These are phyloP conservation scores for Exophiala spinifera DNA, from an alignment of 2,329 filamentous ascomycete genomes.

Conservation along the genomic window DNA sequence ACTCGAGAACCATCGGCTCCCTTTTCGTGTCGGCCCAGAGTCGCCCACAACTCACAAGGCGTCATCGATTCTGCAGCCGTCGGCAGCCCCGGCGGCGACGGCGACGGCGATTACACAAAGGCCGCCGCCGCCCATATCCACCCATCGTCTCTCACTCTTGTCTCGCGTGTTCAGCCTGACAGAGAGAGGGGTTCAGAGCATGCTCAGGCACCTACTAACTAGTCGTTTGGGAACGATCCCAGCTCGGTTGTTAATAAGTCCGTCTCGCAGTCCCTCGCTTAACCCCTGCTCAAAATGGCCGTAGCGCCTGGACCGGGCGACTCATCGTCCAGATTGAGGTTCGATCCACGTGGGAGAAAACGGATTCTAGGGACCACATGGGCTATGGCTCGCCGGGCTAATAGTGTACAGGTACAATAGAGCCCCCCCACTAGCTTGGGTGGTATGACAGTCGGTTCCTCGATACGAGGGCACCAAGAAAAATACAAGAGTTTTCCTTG, in stretches of 20 bases:
- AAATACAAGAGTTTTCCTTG: too few relatives aligned
- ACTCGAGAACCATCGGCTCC: too few relatives aligned
- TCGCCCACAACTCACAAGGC: too few relatives aligned
- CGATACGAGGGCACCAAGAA: not conserved
- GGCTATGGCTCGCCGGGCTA: too few relatives aligned
- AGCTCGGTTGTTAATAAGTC: not conserved
- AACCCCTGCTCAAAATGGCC: not conserved
- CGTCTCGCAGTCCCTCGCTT: not conserved
- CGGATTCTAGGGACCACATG: not conserved
- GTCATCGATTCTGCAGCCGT: too few relatives aligned
- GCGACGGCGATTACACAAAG: too few relatives aligned
- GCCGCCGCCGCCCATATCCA: too few relatives aligned
- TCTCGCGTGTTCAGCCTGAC: not conserved
- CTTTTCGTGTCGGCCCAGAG: too few relatives aligned
- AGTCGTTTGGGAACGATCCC: not conserved
- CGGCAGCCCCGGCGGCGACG: too few relatives aligned
- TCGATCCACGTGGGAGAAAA: conserved; percentile 5
- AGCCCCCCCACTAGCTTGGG: not conserved
- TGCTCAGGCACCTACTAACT: too few relatives aligned
- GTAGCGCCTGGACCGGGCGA: not conserved
- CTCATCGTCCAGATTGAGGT: not conserved
- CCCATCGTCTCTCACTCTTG: not conserved
- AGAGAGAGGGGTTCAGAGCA: too few relatives aligned
- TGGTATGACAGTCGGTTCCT: not conserved
- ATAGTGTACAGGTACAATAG: too few relatives aligned